phyloP scores from a whole-genome alignment of 306 rosid species.

The Rosa chinensis region DNA sequence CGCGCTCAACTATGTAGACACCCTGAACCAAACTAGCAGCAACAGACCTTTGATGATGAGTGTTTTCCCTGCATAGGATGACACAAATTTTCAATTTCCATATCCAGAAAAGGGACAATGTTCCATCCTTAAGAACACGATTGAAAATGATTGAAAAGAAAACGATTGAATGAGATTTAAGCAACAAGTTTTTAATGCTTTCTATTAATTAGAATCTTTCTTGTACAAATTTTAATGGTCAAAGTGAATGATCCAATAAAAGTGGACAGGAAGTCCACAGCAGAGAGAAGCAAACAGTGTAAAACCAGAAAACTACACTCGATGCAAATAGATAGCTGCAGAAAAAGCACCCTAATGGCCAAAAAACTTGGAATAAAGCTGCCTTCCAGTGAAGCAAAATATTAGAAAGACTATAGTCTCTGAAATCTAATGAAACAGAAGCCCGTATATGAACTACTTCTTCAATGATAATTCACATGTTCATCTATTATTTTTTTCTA shows the following conservation, averaged over 20 bases:
- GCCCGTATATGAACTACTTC: neutral
- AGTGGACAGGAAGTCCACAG: neutral
- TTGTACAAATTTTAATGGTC: neutral
- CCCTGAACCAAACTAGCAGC: constrained; percentile 95
- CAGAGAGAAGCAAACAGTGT: neutral
- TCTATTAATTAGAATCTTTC: no score
- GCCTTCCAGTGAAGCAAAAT: neutral
- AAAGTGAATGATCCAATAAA: neutral
- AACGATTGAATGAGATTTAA: neutral
- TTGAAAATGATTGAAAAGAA: neutral
- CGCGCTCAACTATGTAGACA: constrained; percentile 76
- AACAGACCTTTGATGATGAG: constrained; percentile 65
- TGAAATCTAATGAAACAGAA: neutral
- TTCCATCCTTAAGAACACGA: neutral
- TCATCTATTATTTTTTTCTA: neutral
- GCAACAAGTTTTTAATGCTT: neutral
- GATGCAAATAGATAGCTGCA: neutral
- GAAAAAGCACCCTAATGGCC: neutral
- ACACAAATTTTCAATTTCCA: constrained; percentile 9
- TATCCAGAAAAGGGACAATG: neutral
- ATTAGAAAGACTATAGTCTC: neutral
- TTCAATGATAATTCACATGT: neutral
- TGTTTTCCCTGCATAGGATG: constrained; percentile 54
- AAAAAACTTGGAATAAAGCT: neutral
- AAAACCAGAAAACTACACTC: neutral